phyloP scores from a whole-genome alignment of 1,139 yeast genomes.

The Spencermartinsiella ligniputridi region DNA sequence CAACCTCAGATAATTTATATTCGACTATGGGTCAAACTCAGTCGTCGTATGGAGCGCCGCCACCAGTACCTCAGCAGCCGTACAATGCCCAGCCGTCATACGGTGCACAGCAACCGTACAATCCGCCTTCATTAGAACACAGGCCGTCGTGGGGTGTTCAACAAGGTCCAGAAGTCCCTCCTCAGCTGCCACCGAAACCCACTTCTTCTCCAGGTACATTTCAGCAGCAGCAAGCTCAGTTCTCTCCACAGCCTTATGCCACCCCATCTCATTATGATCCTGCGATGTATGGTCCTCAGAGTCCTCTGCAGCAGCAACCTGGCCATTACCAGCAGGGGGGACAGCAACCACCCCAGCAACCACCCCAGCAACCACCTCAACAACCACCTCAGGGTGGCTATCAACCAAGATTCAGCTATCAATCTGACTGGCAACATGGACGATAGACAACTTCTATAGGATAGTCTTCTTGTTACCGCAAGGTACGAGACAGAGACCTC shows the following conservation, averaged over 20 bases:
- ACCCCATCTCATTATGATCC: slow-evolving; percentile 31
- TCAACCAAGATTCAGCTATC: slow-evolving; percentile 5
- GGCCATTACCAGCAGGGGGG: slow-evolving; percentile 8
- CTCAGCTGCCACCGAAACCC: slow-evolving; percentile 9
- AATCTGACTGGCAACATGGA: slow-evolving; percentile 1
- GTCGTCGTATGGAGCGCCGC: slow-evolving; percentile 8
- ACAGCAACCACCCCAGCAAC: slow-evolving; percentile 6
- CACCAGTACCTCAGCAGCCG: slow-evolving; percentile 9
- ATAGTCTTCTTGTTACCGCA: too few species aligned
- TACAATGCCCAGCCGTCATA: too few species aligned
- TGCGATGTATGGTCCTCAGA: slow-evolving; percentile 10
- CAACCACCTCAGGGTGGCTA: not conserved
- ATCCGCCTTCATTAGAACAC: not conserved
- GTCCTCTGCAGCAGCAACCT: slow-evolving; percentile 9
- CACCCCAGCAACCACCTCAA: not conserved
- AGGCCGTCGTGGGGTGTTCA: not conserved
- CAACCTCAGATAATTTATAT: slow-evolving; percentile 16
- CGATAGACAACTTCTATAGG: too few species aligned
- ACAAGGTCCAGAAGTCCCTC: not conserved
- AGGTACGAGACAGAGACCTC: too few species aligned
- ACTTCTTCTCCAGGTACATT: slow-evolving; percentile 10
- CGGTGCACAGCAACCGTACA: too few species aligned
- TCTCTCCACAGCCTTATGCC: slow-evolving; percentile 24
- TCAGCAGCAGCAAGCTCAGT: slow-evolving; percentile 16
- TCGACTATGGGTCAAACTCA: slow-evolving; percentile 10